These are phyloP conservation scores for Hericium coralloides DNA, from an alignment of 768 basidiomycete genomes.

Conservation along the genomic window DNA sequence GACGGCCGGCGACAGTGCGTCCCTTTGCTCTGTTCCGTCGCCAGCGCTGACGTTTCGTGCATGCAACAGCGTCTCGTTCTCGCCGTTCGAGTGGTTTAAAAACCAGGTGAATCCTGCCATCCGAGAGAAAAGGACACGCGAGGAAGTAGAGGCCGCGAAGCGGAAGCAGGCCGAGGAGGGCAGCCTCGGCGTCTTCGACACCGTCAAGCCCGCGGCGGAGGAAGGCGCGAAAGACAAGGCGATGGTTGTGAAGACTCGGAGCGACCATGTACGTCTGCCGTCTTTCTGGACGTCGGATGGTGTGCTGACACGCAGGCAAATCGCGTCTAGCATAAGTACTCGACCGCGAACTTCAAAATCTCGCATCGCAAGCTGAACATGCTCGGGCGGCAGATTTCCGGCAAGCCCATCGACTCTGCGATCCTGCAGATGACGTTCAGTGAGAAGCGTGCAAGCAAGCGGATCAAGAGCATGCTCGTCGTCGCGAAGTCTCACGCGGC, in stretches of 20 bases:
- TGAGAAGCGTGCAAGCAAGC: conserved; percentile 80
- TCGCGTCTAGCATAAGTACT: conserved; percentile 73
- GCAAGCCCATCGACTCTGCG: conserved; percentile 88
- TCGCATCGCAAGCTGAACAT: conserved; percentile 90
- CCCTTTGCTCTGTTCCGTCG: background rate
- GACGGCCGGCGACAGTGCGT: conserved; percentile 11
- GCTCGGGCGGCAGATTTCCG: conserved; percentile 79
- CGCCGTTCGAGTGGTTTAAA: conserved; percentile 14
- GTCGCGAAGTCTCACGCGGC: conserved; percentile 81
- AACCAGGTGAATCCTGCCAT: conserved; percentile 5
- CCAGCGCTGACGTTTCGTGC: background rate
- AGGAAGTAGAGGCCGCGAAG: conserved; percentile 23
- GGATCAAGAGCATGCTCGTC: conserved; percentile 83
- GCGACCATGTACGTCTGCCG: conserved; percentile 8
- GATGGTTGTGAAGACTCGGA: conserved; percentile 1
- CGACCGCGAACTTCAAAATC: conserved; percentile 88
- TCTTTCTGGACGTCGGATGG: background rate
- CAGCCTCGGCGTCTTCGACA: conserved; percentile 43
- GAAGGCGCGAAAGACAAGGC: background rate
- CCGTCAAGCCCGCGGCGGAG: conserved; percentile 1
- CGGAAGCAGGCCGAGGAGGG: conserved; percentile 36
- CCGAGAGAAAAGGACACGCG: conserved; percentile 5
- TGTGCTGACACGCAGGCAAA: background rate
- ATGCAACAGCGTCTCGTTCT: conserved; percentile 9
- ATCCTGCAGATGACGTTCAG: conserved; percentile 97